Conservation (phyloP, 768 basidiomycete genomes). For the Chiua virens region DNA sequence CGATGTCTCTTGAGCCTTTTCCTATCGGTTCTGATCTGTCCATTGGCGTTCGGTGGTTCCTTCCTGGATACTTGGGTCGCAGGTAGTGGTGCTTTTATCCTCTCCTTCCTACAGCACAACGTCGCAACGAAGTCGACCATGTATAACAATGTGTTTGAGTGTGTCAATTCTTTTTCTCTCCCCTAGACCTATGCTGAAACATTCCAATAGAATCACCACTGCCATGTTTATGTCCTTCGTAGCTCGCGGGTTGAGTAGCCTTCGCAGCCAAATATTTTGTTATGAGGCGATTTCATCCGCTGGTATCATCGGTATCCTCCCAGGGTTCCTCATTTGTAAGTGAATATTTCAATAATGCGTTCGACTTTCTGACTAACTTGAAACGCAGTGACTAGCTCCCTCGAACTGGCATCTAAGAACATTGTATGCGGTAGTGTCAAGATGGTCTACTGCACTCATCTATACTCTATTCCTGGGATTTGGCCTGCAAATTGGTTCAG, state of each 20-base stretch:
- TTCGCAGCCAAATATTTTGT: conserved; percentile 77
- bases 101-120: conserved; percentile 69
- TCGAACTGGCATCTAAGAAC: conserved; percentile 84
- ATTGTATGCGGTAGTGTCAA: conserved; percentile 83
- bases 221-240: conserved; percentile 79
- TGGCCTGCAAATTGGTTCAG: conserved; percentile 81
- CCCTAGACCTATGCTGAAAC: conserved; percentile 6
- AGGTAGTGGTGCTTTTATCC: conserved; percentile 63
- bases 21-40: conserved; percentile 77
- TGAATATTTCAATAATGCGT: conserved; percentile 3
- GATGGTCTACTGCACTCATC: conserved; percentile 87
- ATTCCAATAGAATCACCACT: conserved; percentile 65
- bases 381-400: conserved; percentile 68
- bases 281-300: conserved; percentile 90
- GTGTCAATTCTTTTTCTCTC: conserved; percentile 8
- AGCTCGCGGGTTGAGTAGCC: conserved; percentile 80
- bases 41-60: conserved; percentile 81
- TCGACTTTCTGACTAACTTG: conserved; percentile 7
- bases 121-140: conserved; percentile 75
- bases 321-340: conserved; percentile 83
- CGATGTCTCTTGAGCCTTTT: conserved; percentile 69
- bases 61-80: conserved; percentile 86
- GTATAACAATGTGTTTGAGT: conserved; percentile 94
- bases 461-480: conserved; percentile 86
- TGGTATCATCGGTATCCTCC: conserved; percentile 84